These are phyloP conservation scores for Cercospora janseana DNA, from an alignment of 2,329 filamentous ascomycete species.

Conservation along the genomic window DNA sequence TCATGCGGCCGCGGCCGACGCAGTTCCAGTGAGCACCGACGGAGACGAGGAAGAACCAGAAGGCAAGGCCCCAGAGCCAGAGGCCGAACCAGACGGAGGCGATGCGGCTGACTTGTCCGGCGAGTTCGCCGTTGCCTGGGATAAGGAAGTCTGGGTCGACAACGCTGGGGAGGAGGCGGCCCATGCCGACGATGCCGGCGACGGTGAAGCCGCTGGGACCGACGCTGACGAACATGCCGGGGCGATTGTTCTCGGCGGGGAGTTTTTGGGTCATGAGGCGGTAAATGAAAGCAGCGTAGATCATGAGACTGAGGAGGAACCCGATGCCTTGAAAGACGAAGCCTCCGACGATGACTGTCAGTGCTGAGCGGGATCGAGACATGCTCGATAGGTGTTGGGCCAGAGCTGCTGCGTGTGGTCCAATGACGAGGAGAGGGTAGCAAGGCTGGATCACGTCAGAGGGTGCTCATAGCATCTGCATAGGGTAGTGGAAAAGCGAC, in stretches of 20 bases:
- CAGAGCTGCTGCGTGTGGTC: constrained; percentile 66
- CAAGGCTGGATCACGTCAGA: no score
- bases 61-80: constrained; percentile 79
- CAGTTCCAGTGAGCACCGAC: constrained; percentile 73
- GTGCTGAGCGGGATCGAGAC: constrained; percentile 39
- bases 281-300: constrained; percentile 80
- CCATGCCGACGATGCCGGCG: constrained; percentile 60
- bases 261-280: constrained; percentile 86
- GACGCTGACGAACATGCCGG: constrained; percentile 82
- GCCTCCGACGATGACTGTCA: constrained; percentile 60
- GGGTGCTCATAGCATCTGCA: no score
- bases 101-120: constrained; percentile 55
- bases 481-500: no score
- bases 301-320: constrained; percentile 69
- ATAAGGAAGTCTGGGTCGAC: constrained; percentile 58
- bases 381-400: constrained; percentile 45
- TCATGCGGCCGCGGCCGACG: constrained; percentile 59
- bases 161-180: constrained; percentile 48
- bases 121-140: constrained; percentile 49
- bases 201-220: constrained; percentile 72
- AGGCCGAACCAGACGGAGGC: constrained; percentile 64
- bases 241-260: constrained; percentile 70
- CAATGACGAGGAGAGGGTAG: constrained; percentile 75
- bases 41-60: constrained; percentile 81
- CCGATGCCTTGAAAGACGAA: constrained; percentile 63